Percentiles rank a stretch among this genome's conserved stretches.
phyloP scores from a whole-genome alignment of 73 alveolate species.

The Tetrahymena elliotti region DNA sequence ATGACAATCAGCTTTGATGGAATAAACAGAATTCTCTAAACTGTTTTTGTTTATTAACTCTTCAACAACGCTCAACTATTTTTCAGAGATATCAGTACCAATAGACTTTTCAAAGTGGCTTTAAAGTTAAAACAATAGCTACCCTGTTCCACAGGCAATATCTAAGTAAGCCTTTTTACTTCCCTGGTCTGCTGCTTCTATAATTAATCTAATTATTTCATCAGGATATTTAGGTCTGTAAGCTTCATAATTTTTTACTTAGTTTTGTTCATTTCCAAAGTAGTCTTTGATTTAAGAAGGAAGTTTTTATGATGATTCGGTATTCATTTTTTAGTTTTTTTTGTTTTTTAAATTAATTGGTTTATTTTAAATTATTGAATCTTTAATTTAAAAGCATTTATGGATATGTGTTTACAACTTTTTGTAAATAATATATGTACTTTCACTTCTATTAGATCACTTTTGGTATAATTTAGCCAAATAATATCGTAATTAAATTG shows the following conservation, averaged over 20 bases:
- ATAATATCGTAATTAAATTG: neutral
- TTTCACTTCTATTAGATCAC: neutral
- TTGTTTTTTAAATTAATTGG: neutral
- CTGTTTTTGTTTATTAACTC: neutral
- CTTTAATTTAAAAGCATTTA: neutral
- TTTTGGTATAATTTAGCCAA: neutral
- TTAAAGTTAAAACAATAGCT: neutral
- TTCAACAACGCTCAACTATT: neutral
- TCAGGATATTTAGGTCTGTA: neutral
- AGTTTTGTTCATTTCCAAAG: neutral
- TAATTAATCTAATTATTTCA: neutral
- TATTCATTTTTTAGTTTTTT: neutral
- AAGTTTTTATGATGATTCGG: neutral
- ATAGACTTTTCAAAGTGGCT: neutral
- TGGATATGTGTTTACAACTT: neutral
- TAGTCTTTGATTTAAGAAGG: neutral
- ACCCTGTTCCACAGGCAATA: neutral
- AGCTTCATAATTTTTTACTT: neutral
- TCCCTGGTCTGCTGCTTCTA: neutral
- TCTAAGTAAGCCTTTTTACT: neutral
- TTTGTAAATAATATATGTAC: neutral
- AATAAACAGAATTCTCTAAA: neutral
- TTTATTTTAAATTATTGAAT: neutral
- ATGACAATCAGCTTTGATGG: neutral
- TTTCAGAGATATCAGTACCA: neutral